Percentiles rank a stretch among this genome's conserved stretches.
phyloP scores from a whole-genome alignment of 352 stramenopile species.

The Thalassiosira livingstoniorum region DNA sequence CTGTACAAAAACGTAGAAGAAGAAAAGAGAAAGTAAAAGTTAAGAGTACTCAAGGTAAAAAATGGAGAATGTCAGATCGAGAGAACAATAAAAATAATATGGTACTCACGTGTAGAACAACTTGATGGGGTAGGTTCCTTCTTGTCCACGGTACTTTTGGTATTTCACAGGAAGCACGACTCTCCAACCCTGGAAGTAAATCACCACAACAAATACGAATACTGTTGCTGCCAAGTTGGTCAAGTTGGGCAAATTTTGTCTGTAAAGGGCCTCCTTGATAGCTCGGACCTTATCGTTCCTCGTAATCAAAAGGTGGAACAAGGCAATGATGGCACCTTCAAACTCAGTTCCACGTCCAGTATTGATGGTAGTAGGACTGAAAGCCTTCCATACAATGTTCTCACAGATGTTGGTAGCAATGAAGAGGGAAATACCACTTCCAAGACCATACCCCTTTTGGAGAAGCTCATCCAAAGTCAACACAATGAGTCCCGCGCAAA shows the following conservation, averaged over 20 bases:
- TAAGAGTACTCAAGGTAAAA: no score
- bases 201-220: conserved; percentile 98
- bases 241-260: conserved; percentile 98
- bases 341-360: conserved; percentile 99
- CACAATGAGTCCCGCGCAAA: conserved; percentile 98
- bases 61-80: no score
- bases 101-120: no score
- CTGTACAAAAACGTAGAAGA: no score
- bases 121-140: conserved; percentile 99
- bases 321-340: conserved; percentile 98
- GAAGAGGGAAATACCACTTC: conserved; percentile 98
- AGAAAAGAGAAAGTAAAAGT: no score
- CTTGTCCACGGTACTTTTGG: conserved; percentile 98
- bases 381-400: conserved; percentile 99
- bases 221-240: conserved; percentile 99
- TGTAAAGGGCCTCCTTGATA: conserved; percentile 98
- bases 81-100: no score
- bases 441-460: conserved; percentile 99
- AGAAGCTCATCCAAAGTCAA: conserved; percentile 99
- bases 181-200: conserved; percentile 99
- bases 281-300: conserved; percentile 97
- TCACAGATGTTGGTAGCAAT: conserved; percentile 99
- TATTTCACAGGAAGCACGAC: conserved; percentile 97
- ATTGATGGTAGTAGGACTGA: conserved; percentile 99
- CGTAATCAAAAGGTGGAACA: conserved; percentile 99